Evolutionary conservation across 129 eudicot genomes (phyloP), one percentile per base, ranked within the genome.

Genomic region (Arctium minus): DNA sequence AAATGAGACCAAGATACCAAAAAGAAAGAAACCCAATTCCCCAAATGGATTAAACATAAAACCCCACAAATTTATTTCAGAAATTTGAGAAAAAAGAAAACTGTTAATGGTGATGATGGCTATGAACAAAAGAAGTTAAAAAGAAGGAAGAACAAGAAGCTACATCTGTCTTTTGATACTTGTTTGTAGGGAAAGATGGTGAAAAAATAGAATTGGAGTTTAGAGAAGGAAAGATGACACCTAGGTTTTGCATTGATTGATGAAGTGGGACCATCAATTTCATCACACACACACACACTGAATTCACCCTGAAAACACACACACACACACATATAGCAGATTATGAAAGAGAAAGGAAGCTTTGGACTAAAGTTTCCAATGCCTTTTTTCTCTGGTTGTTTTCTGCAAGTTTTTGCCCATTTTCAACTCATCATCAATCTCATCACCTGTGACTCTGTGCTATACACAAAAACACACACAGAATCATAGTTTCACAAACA

Each of bases 331-430:
- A 22, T 7, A 74, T 18, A 44, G 56, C 70, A 76, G 80, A 67
- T 83, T 13, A 72, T 78, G 86, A 84, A 78, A 84, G 75, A 78
- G 83, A 71, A 72, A 84, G 46, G 86, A 84, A 72, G 86, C 74
- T 78, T 78, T 78, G 83, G 69, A 18, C 12, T 30, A 60, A 84
- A 78, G 86, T 78, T 84, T 84, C 86, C 86, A 70, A 82, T 82
- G 81, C 4, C 36, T 33, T 62, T 75, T 65, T 17, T 82, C 74
- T 44, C 44, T 79, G 76, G 68, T 44, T 80, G 70, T 82, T 65
- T 56, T 74, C 85, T 82, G 70, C 80, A 82, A 22, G 76, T 6
- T 48, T 71, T 68, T 40, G 46, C 81, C 44, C 33, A 79, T 79
- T 68, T 36, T 72, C 42, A 75, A 74, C 38, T 30, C 65, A 62